Evolutionary conservation across 139 green algal genomes (phyloP).

Genomic region (Edaphochlamys debaryana): DNA sequence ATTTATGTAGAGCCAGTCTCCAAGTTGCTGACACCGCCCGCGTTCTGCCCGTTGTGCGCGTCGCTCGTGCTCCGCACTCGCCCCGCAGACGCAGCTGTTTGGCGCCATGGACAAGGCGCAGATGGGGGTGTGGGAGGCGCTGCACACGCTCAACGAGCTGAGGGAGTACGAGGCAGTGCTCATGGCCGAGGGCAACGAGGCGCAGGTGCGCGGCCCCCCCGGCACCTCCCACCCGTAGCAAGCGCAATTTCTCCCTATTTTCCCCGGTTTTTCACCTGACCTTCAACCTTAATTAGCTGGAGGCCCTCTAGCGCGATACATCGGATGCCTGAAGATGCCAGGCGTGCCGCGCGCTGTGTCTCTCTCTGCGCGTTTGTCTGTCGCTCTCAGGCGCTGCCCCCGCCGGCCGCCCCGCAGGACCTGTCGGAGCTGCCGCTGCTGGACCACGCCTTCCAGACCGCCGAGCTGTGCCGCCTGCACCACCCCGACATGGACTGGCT

Average conservation of each 20-base stretch:
- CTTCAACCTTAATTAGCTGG: too few species aligned
- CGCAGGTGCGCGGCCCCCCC: constrained; percentile 12
- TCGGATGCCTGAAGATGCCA: too few species aligned
- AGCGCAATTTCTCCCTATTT: too few species aligned
- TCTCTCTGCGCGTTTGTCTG: too few species aligned
- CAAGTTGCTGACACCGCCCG: too few species aligned
- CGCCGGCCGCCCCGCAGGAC: constrained; percentile 15
- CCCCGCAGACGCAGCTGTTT: constrained; percentile 46
- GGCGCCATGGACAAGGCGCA: constrained; percentile 61
- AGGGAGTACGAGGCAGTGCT: constrained; percentile 81
- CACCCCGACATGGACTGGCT: constrained; percentile 86
- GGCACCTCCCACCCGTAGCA: too few species aligned
- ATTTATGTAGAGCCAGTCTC: too few species aligned
- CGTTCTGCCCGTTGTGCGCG: not conserved
- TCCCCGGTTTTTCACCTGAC: too few species aligned
- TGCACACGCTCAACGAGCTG: constrained; percentile 73
- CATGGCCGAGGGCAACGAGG: constrained; percentile 35
- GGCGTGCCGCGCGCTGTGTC: too few species aligned
- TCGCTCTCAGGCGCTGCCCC: too few species aligned
- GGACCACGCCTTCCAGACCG: constrained; percentile 83
- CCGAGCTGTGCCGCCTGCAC: constrained; percentile 77
- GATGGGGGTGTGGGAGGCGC: constrained; percentile 83
- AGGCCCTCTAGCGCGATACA: too few species aligned
- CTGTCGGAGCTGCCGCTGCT: constrained; percentile 73
- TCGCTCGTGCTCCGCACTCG: not conserved